Percentiles rank a stretch among this genome's conserved stretches.
phyloP scores from a whole-genome alignment of 2,329 filamentous ascomycete genomes.

The Scytalidium sp. region DNA sequence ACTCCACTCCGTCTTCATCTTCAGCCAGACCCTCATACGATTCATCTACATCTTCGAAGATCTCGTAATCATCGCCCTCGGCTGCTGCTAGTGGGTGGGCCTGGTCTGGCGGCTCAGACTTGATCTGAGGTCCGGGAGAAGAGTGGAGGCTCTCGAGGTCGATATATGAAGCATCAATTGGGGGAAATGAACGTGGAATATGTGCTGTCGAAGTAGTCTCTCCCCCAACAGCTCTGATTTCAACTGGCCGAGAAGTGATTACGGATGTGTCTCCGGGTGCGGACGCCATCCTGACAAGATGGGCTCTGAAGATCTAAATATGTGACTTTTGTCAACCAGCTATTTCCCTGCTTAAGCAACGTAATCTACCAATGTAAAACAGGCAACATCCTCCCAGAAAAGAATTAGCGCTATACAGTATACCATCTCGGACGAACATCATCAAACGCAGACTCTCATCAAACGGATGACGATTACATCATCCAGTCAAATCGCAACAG shows the following conservation, averaged over 20 bases:
- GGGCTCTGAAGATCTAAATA: no score
- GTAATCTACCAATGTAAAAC: no score
- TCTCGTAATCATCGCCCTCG: slow-evolving; percentile 13
- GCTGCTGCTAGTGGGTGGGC: slow-evolving; percentile 11
- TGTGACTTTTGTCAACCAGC: no score
- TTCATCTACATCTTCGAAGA: slow-evolving; percentile 23
- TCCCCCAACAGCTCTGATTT: neutral
- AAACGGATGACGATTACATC: no score
- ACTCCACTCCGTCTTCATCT: slow-evolving; percentile 15
- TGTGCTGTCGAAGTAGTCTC: neutral
- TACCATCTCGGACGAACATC: no score
- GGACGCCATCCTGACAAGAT: neutral
- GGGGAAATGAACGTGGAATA: neutral
- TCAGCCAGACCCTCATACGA: slow-evolving; percentile 19
- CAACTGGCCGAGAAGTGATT: neutral
- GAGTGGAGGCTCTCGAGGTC: slow-evolving; percentile 6
- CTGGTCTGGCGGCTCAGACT: slow-evolving; percentile 16
- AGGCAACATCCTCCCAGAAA: no score
- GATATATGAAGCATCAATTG: neutral
- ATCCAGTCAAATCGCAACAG: no score
- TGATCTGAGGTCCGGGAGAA: slow-evolving; percentile 6
- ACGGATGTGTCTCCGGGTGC: neutral
- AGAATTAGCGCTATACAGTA: no score
- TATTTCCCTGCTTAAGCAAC: no score
- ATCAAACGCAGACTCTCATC: no score